Percentiles rank a stretch among this genome's conserved stretches.
These are phyloP conservation scores for Fusarium sp. DNA, from an alignment of 2,329 filamentous ascomycete species.

Conservation along the genomic window DNA sequence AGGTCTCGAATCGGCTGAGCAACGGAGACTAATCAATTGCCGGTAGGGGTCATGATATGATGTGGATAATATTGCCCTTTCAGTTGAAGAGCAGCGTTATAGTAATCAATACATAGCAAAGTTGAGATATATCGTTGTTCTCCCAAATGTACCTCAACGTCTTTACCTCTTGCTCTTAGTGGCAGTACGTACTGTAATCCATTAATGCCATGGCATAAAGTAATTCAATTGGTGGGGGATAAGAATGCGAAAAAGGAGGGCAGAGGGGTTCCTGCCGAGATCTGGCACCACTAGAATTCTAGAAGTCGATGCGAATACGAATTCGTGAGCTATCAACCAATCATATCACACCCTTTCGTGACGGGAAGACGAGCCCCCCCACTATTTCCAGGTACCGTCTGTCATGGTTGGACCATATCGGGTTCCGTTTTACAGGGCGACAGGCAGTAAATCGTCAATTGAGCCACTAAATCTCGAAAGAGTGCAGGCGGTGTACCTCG, in stretches of 20 bases:
- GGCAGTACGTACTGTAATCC: constrained; percentile 21
- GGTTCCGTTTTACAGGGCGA: constrained; percentile 25
- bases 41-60: not conserved
- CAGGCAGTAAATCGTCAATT: constrained; percentile 10
- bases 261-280: constrained; percentile 19
- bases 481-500: constrained; percentile 32
- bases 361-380: not conserved
- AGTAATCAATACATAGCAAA: not conserved
- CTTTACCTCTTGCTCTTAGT: not conserved
- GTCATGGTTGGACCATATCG: constrained; percentile 4
- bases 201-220: not conserved
- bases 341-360: constrained; percentile 19
- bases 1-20: not conserved
- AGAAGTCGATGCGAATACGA: constrained; percentile 41
- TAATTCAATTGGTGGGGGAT: constrained; percentile 21
- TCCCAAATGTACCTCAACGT: not conserved
- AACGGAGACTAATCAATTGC: constrained; percentile 5
- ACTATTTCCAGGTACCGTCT: constrained; percentile 32
- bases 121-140: not conserved
- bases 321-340: constrained; percentile 23
- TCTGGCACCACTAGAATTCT: constrained; percentile 26
- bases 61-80: not conserved
- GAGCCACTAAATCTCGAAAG: constrained; percentile 25
- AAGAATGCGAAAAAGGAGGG: constrained; percentile 42
- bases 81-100: not conserved